Base-by-base conservation (phyloP, 257 asterid genomes). In the Anisodus tanguticus region DNA sequence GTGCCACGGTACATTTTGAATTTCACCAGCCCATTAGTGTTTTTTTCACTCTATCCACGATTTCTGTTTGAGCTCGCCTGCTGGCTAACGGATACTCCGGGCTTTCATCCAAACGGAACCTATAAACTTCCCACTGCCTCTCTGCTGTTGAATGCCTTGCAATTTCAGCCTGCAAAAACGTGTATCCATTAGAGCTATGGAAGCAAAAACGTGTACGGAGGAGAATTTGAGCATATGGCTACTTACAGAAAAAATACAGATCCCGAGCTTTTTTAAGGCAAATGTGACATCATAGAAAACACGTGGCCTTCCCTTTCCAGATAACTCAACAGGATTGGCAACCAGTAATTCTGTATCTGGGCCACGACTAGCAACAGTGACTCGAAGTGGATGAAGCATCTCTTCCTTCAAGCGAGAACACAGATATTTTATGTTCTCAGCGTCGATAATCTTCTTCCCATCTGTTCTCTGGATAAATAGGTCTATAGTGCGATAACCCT, bases 321-420 rank as follows among this genome's bases (percentile, higher is more conserved):
- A 90, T 86, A 89, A 86, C 87, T 90, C 93, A 80, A 87, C 93
- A 47, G 93, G 93, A 83, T 90, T 90, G 9, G 93, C 93, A 63
- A 90, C 93, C 79, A 90, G 72, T 70, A 90, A 86, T 85, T 90
- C 91, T 41, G 91, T 87, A 83, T 90, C 93, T 57, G 93, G 93
- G 81, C 93, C 93, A 71, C 93, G 93, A 89, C 86, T 90, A 57
- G 87, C 58, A 57, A 90, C 83, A 80, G 90, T 86, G 78, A 89
- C 90, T 51, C 93, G 87, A 64, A 89, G 82, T 79, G 93, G 93
- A 85, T 81, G 93, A 82, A 88, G 88, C 91, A 90, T 89, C 84
- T 90, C 93, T 83, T 89, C 90, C 84, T 77, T 85, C 15, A 89
- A 85, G 64, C 88, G 90, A 79, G 90, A 87, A 80, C 90, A 87